phyloP scores from a whole-genome alignment of 257 asterid genomes.

The Plantago ovata region DNA sequence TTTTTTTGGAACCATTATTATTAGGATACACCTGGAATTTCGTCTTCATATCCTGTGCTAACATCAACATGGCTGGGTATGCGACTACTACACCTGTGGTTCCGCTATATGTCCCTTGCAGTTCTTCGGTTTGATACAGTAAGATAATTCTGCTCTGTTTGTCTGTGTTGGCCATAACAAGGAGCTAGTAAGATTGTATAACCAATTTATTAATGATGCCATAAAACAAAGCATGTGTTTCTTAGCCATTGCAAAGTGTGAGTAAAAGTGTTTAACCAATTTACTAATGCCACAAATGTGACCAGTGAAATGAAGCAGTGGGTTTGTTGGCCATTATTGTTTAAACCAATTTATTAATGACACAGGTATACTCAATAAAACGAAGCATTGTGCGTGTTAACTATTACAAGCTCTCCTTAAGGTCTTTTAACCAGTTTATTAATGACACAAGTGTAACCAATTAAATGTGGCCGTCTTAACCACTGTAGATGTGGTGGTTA shows the following conservation, averaged over 20 bases:
- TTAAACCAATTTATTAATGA: too few species aligned
- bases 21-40: conserved; percentile 76
- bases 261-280: not conserved
- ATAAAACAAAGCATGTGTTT: too few species aligned
- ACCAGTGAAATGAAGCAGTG: too few species aligned
- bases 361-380: too few species aligned
- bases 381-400: too few species aligned
- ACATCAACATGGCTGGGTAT: conserved; percentile 63
- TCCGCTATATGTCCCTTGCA: conserved; percentile 85
- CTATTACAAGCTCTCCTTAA: not conserved
- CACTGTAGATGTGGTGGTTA: too few species aligned
- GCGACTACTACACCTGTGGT: conserved; percentile 90
- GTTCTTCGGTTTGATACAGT: conserved; percentile 82
- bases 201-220: not conserved
- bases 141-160: conserved; percentile 24
- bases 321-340: too few species aligned
- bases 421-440: not conserved
- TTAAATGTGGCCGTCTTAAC: too few species aligned
- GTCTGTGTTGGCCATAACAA: not conserved
- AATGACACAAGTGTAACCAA: not conserved
- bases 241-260: too few species aligned
- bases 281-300: not conserved
- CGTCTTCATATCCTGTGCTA: conserved; percentile 64
- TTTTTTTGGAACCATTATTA: conserved; percentile 33
- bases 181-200: not conserved